Evolutionary conservation across 2,329 filamentous ascomycete genomes (phyloP), one percentile per base, ranked within the genome.

Genomic region (Verticillium dahliae): DNA sequence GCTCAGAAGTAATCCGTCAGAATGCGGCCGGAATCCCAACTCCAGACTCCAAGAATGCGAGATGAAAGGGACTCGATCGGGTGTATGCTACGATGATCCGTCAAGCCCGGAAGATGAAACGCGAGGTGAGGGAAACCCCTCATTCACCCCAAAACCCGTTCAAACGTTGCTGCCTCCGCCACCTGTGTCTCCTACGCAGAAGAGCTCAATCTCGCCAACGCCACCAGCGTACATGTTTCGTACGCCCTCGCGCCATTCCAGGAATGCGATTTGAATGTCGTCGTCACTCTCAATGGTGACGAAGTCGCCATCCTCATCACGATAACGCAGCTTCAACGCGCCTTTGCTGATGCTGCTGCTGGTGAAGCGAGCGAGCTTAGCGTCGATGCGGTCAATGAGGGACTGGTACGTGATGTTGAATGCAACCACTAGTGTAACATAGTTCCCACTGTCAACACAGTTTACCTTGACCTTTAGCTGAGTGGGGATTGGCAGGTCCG

Each of bases 381-480:
- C 92, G 71, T 99, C 95, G 69, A 99, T 97, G 11, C 95, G 90
- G 72, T 98, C 95, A 66, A 95, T 92, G 61, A 99, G 82, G 31
- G 91, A 95, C 67, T 95, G 91, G 75, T 96, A 98, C 50, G 91
- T 90, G 69, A 98, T 98, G 72, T 96, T 97, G 75, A 92, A 96
- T 37, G 92, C 90, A 52, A 97, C 96, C 11, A 99, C 94, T n/a
- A 99, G 83, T 1, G 94, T 97, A 62, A 97, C 90, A 68, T 96
- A 96, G 71, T 93, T 95, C 56, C 90, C 90, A 56, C 76, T 79
- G 62, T 95, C 91, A 54, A 65, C 64, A 71, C 91, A 96, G 71
- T 94, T 94, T 62, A 99, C 92, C 73, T 96, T 96, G 58, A 97
- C 93, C 77, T 97, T 98, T 59, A 99, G 83, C 71, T 98, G 95